Conservation (phyloP, 768 basidiomycete genomes). For the Mycena crocata region DNA sequence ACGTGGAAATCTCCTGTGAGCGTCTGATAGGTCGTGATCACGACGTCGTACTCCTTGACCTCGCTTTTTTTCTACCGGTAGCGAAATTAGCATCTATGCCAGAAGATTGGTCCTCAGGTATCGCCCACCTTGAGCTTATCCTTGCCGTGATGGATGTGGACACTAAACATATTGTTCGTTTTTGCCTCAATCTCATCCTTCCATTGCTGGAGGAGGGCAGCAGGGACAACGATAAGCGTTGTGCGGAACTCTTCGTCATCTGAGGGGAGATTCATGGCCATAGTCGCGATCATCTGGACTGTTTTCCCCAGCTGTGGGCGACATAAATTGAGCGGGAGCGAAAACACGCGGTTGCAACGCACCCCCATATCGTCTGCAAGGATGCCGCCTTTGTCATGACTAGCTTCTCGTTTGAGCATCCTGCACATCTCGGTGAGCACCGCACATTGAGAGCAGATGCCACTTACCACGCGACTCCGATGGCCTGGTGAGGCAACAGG, state of each 20-base stretch:
- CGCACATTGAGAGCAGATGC: neutral
- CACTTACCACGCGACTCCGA: conserved; percentile 78
- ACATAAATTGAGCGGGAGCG: conserved; percentile 12
- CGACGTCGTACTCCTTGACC: conserved; percentile 66
- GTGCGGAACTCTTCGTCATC: conserved; percentile 59
- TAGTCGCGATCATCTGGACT: conserved; percentile 84
- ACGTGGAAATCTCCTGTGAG: conserved; percentile 69
- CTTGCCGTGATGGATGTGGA: conserved; percentile 79
- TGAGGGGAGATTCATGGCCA: conserved; percentile 72
- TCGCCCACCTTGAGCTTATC: conserved; percentile 67
- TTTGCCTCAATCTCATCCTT: conserved; percentile 79
- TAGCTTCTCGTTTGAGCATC: conserved; percentile 76
- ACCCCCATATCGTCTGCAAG: conserved; percentile 82
- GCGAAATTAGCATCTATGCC: neutral
- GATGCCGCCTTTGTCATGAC: conserved; percentile 69
- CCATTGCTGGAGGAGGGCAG: conserved; percentile 83
- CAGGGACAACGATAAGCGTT: conserved; percentile 81
- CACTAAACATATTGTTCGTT: conserved; percentile 69
- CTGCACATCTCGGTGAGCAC: conserved; percentile 40
- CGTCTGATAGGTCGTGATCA: conserved; percentile 85
- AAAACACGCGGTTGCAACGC: conserved; percentile 43
- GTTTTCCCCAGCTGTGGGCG: conserved; percentile 61
- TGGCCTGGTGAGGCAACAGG: conserved; percentile 78
- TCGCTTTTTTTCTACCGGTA: conserved; percentile 53
- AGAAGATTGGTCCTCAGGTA: neutral